A percentile compares a stretch with the other conserved stretches of the same genome.
Conservation (phyloP, 495 filamentous ascomycete species). For the Clavariopsis aquatica region DNA sequence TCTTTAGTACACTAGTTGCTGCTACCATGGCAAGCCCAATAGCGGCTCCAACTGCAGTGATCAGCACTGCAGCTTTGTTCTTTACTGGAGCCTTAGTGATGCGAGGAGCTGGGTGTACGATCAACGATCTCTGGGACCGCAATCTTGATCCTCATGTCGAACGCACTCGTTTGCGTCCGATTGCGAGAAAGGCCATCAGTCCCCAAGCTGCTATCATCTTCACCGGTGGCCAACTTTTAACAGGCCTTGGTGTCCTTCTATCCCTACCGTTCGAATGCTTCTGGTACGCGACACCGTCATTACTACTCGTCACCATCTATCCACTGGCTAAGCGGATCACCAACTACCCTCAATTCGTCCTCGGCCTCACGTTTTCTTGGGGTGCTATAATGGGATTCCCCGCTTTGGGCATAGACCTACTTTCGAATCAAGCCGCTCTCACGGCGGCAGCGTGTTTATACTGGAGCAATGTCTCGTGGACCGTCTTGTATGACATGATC, state of each 20-base stretch:
- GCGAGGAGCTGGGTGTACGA: slow-evolving; percentile 96
- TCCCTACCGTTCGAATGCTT: slow-evolving; percentile 85
- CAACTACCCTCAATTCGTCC: slow-evolving; percentile 88
- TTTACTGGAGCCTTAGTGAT: slow-evolving; percentile 87
- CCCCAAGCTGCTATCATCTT: slow-evolving; percentile 76
- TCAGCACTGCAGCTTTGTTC: slow-evolving; percentile 74
- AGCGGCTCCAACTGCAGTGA: slow-evolving; percentile 56
- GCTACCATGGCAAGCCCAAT: slow-evolving; percentile 63
- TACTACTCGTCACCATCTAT: slow-evolving; percentile 79
- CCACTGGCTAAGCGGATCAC: slow-evolving; percentile 92
- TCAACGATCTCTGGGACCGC: slow-evolving; percentile 97
- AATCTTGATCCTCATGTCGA: slow-evolving; percentile 89
- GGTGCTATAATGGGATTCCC: slow-evolving; percentile 97
- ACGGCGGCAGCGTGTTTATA: slow-evolving; percentile 74
- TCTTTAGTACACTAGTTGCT: slow-evolving; percentile 78
- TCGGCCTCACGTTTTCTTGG: slow-evolving; percentile 95
- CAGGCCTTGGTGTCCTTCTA: slow-evolving; percentile 77
- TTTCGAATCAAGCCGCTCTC: slow-evolving; percentile 64
- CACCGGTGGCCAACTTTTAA: slow-evolving; percentile 75
- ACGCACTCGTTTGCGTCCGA: slow-evolving; percentile 82
- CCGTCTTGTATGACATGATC: slow-evolving; percentile 95
- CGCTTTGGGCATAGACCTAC: slow-evolving; percentile 79
- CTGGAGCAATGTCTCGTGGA: slow-evolving; percentile 87
- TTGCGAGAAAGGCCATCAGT: slow-evolving; percentile 80
- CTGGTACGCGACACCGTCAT: slow-evolving; percentile 81